Evolutionary conservation across 2,329 filamentous ascomycete species (phyloP).

Genomic region (Lomentospora prolificans): DNA sequence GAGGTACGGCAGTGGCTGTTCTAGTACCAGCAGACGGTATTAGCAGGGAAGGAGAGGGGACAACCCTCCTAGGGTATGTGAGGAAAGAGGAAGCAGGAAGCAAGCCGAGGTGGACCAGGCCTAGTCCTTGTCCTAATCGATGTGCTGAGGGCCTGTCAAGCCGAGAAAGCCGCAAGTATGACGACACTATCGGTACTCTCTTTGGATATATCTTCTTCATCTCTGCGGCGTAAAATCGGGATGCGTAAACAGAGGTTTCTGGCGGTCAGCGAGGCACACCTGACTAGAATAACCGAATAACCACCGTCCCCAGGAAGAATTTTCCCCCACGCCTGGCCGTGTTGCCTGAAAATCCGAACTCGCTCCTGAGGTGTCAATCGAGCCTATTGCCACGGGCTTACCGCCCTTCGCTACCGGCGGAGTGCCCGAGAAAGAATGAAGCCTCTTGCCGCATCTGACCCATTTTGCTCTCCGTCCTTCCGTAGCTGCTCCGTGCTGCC

Average conservation of each 20-base stretch:
- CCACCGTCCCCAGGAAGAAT: background rate
- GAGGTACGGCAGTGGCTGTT: background rate
- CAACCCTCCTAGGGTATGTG: background rate
- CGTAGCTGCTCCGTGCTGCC: background rate
- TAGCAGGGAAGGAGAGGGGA: background rate
- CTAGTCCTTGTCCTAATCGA: background rate
- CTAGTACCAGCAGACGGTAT: background rate
- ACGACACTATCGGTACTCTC: conserved; percentile 1
- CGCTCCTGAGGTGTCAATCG: background rate
- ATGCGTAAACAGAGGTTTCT: background rate
- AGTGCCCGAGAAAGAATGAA: background rate
- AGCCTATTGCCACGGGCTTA: background rate
- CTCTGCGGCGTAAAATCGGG: background rate
- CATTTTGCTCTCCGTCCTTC: too few species aligned
- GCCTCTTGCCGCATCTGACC: too few species aligned
- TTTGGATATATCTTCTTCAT: background rate
- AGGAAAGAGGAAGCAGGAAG: background rate
- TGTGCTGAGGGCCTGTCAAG: background rate
- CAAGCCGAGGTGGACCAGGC: background rate
- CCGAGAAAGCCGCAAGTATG: conserved; percentile 5
- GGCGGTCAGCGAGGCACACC: background rate
- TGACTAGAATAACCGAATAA: conserved; percentile 2
- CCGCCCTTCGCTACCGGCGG: background rate
- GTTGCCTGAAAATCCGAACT: background rate
- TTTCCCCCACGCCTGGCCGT: background rate